phyloP scores from a whole-genome alignment of 352 stramenopile species.

The Globisporangium megalacanthum region DNA sequence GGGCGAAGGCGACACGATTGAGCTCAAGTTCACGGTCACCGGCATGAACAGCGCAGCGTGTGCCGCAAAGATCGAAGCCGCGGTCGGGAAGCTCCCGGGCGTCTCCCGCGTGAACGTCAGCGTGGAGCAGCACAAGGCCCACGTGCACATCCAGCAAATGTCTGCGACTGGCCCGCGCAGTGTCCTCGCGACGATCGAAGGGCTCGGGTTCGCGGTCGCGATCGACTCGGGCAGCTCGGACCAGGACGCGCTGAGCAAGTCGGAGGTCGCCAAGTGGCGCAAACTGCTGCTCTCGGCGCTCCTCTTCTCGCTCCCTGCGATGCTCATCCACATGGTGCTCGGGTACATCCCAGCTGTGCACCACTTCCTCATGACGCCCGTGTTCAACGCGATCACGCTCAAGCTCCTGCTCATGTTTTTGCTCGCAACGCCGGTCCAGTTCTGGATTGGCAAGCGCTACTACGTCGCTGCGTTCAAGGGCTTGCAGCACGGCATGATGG shows the following conservation, averaged over 20 bases:
- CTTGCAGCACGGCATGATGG: conserved; percentile 79
- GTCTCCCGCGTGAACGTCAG: conserved; percentile 71
- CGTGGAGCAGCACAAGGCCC: conserved; percentile 51
- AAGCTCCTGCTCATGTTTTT: conserved; percentile 84
- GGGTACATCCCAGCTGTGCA: conserved; percentile 67
- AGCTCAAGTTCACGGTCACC: conserved; percentile 72
- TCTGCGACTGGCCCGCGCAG: conserved; percentile 64
- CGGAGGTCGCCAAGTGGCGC: conserved; percentile 73
- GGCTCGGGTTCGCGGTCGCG: conserved; percentile 51
- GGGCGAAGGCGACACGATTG: conserved; percentile 68
- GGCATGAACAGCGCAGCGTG: conserved; percentile 63
- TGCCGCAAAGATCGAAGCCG: conserved; percentile 60
- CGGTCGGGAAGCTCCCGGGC: conserved; percentile 56
- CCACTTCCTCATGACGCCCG: conserved; percentile 60
- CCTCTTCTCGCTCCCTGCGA: conserved; percentile 80
- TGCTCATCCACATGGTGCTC: conserved; percentile 86
- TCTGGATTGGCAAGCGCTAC: conserved; percentile 71
- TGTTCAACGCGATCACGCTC: conserved; percentile 74
- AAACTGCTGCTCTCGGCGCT: conserved; percentile 64
- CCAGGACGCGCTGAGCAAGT: conserved; percentile 58
- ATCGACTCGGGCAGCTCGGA: conserved; percentile 53
- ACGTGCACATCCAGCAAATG: conserved; percentile 80
- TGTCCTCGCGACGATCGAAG: conserved; percentile 65
- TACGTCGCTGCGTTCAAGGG: conserved; percentile 82
- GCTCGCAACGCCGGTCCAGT: conserved; percentile 79